A percentile compares a stretch with the other conserved stretches of the same genome.
phyloP scores from a whole-genome alignment of 805 yeast genomes.

The Peterozyma xylosa region DNA sequence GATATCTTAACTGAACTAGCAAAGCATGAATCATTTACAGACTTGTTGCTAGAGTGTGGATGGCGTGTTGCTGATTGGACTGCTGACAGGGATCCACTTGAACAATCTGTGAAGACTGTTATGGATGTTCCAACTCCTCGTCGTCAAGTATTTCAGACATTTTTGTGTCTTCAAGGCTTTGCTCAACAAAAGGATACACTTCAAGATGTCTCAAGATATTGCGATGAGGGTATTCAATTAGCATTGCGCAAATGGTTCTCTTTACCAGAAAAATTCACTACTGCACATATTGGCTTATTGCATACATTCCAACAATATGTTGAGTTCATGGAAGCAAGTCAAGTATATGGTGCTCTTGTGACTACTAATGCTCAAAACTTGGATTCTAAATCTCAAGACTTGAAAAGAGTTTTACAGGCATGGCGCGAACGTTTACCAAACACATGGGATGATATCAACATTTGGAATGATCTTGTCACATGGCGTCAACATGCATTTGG shows the following conservation, averaged over 20 bases:
- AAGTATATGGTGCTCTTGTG: constrained; percentile 79
- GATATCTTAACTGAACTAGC: constrained; percentile 94
- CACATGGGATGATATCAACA: constrained; percentile 93
- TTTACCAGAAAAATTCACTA: constrained; percentile 63
- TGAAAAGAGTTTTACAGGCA: constrained; percentile 89
- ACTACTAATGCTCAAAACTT: constrained; percentile 88
- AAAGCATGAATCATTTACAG: constrained; percentile 96
- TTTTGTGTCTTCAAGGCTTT: constrained; percentile 85
- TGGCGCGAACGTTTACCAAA: constrained; percentile 98
- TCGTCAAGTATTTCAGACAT: constrained; percentile 91
- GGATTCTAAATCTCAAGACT: constrained; percentile 88
- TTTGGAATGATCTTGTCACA: constrained; percentile 96
- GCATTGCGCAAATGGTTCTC: constrained; percentile 92
- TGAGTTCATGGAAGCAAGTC: constrained; percentile 95
- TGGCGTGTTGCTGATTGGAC: constrained; percentile 99
- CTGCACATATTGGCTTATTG: constrained; percentile 81
- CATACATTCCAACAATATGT: constrained; percentile 97
- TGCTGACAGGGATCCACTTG: constrained; percentile 88
- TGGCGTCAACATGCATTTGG: constrained; percentile 99
- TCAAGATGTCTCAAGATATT: constrained; percentile 74
- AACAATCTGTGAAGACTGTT: constrained; percentile 88
- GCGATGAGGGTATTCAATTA: constrained; percentile 95
- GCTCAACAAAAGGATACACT: constrained; percentile 85
- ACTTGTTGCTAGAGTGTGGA: constrained; percentile 92
- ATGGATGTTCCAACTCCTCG: constrained; percentile 99